phyloP scores from a whole-genome alignment of 768 basidiomycete species.

The Infundibulicybe gibba region DNA sequence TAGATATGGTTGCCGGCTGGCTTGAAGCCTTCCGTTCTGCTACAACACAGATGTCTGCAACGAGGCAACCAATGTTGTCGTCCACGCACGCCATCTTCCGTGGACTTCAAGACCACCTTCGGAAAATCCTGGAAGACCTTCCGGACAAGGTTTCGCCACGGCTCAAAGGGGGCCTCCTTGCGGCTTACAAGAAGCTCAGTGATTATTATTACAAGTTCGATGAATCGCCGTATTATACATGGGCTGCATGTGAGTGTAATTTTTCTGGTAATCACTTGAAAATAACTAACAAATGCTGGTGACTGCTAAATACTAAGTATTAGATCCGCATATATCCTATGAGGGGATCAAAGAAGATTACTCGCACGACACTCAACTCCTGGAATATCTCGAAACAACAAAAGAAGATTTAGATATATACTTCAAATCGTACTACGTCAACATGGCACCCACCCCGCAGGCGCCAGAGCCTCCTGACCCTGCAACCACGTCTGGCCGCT shows the following conservation, averaged over 20 bases:
- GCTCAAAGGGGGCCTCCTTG: conserved; percentile 17
- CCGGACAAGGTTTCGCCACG: conserved; percentile 7
- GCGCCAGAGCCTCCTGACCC: no score
- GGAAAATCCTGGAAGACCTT: conserved; percentile 11
- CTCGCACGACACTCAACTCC: conserved; percentile 9
- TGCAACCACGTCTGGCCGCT: no score
- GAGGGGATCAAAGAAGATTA: conserved; percentile 16
- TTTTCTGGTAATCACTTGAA: no score
- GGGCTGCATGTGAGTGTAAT: no score
- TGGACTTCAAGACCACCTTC: conserved; percentile 26
- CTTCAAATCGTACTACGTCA: conserved; percentile 7
- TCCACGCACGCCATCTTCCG: conserved; percentile 26
- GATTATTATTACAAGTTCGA: conserved; percentile 26
- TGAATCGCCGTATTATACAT: conserved; percentile 26
- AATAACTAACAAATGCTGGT: no score
- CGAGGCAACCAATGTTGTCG: conserved; percentile 26
- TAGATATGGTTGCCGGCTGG: conserved; percentile 13
- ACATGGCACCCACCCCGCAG: no score
- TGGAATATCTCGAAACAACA: conserved; percentile 5
- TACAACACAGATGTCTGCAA: conserved; percentile 29
- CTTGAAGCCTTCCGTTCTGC: conserved; percentile 16
- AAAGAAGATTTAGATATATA: conserved; percentile 9
- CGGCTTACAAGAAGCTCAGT: conserved; percentile 25
- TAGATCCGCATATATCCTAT: conserved; percentile 26
- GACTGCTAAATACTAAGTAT: conserved; percentile 15